phyloP scores from a whole-genome alignment of 2,329 filamentous ascomycete genomes.

The Colletotrichum liaoningense region DNA sequence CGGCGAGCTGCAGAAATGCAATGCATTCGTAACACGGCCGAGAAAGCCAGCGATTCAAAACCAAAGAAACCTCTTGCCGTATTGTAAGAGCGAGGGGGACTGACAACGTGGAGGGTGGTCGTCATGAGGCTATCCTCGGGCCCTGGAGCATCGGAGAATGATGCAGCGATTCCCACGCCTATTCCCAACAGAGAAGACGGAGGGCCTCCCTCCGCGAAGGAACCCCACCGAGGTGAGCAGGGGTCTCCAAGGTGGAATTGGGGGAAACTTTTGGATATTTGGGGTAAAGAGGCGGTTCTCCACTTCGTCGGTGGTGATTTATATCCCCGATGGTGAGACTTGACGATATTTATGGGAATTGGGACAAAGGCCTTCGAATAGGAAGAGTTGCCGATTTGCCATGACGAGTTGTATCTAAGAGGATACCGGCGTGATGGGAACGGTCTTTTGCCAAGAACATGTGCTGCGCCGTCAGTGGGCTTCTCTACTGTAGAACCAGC shows the following conservation, averaged over 20 bases:
- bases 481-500: neutral
- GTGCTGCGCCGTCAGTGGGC: neutral
- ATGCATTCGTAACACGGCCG: neutral
- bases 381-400: constrained; percentile 17
- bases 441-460: neutral
- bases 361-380: neutral
- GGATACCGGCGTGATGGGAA: neutral
- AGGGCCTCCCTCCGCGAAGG: constrained; percentile 20
- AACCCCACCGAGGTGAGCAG: constrained; percentile 18
- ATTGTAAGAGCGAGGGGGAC: neutral
- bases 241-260: neutral
- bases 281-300: constrained; percentile 10
- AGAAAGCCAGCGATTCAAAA: neutral
- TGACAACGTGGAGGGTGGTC: neutral
- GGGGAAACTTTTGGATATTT: constrained; percentile 16
- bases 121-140: constrained; percentile 14
- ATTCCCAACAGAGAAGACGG: constrained; percentile 13
- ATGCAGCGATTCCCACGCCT: neutral
- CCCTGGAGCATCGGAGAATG: constrained; percentile 4
- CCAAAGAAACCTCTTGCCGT: neutral
- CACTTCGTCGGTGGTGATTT: constrained; percentile 19
- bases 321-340: constrained; percentile 24
- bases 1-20: constrained; percentile 11
- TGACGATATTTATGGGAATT: neutral
- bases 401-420: neutral